Evolutionary conservation across 371 early-diverging fungal genomes (phyloP).

Genomic region (Mucor piriformis): DNA sequence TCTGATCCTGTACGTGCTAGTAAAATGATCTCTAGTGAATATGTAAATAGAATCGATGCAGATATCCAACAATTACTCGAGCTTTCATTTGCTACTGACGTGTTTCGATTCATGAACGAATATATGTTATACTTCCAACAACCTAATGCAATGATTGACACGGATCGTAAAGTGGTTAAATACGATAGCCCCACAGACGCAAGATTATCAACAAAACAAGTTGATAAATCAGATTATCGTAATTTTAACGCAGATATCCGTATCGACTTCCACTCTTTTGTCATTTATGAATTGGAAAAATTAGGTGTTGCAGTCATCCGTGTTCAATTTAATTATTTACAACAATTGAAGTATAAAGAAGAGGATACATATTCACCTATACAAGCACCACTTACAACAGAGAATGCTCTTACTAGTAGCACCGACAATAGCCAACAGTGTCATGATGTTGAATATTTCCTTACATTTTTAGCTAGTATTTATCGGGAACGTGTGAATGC

Average conservation of each 20-base stretch:
- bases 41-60: slow-evolving; percentile 56
- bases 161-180: slow-evolving; percentile 27
- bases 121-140: slow-evolving; percentile 67
- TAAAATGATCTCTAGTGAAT: slow-evolving; percentile 30
- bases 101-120: slow-evolving; percentile 73
- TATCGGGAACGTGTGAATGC: slow-evolving; percentile 76
- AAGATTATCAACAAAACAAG: slow-evolving; percentile 19
- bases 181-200: slow-evolving; percentile 4
- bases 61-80: slow-evolving; percentile 63
- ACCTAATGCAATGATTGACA: slow-evolving; percentile 33
- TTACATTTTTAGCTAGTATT: slow-evolving; percentile 68
- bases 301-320: slow-evolving; percentile 52
- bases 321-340: slow-evolving; percentile 56
- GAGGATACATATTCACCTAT: slow-evolving; percentile 63
- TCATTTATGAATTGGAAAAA: slow-evolving; percentile 55
- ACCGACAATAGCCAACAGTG: slow-evolving; percentile 25
- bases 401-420: neutral
- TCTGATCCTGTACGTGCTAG: slow-evolving; percentile 54
- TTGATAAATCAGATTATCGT: slow-evolving; percentile 37
- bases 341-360: slow-evolving; percentile 72
- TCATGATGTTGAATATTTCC: slow-evolving; percentile 68
- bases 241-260: slow-evolving; percentile 44
- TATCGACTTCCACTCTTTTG: slow-evolving; percentile 52
- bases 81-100: slow-evolving; percentile 53
- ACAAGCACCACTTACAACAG: slow-evolving; percentile 4